Base-by-base conservation (phyloP, 1,284 basidiomycete genomes). In the Athelia sp. region DNA sequence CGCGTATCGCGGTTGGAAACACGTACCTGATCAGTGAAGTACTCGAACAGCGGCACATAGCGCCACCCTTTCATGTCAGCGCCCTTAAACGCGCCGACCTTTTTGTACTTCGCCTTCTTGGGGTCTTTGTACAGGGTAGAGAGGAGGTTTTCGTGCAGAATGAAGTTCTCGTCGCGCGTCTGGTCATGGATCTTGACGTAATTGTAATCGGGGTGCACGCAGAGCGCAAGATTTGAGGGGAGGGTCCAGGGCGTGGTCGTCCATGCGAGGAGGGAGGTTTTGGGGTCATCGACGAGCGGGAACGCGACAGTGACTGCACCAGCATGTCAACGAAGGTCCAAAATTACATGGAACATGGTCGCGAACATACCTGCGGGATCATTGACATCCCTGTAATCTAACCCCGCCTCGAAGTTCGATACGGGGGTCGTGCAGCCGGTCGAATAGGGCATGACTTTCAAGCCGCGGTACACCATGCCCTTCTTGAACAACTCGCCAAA, bases 231-330 rank as follows among this genome's bases (percentile, higher is more conserved):
- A 70, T 99, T 99, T 49, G 93, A 95, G 2, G 97, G 96, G 4
- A 99, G 75, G 0, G 97, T 99, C 94, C 96, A 99, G 0, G 97
- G 97, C 0, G 97, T 99, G 18, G 96, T 99, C 19, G 96, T 99
- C 96, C 96, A 99, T 8, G 97, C 97, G 38, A 99, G 76, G 32
- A 99, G 74, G 4, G 91, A 87, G 21, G 96, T 98, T 52, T 76
- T 81, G 8, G 92, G 92, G 64, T 99, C 97, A 58, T 97, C 91
- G 24, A 93, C 85, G 26, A 98, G 81, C 17, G 90, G 91, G 75
- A 99, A 99, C 0, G 93, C 74, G 50, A 99, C 85, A 17, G 93
- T 97, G 14, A 99, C 90, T 85, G 56, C n/a, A n/a, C n/a, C n/a
- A n/a, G n/a, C n/a, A n/a, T n/a, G n/a, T 8, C n/a, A 3, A 6